phyloP scores from a whole-genome alignment of 495 filamentous ascomycete species.

The Aspergillus indologenus region DNA sequence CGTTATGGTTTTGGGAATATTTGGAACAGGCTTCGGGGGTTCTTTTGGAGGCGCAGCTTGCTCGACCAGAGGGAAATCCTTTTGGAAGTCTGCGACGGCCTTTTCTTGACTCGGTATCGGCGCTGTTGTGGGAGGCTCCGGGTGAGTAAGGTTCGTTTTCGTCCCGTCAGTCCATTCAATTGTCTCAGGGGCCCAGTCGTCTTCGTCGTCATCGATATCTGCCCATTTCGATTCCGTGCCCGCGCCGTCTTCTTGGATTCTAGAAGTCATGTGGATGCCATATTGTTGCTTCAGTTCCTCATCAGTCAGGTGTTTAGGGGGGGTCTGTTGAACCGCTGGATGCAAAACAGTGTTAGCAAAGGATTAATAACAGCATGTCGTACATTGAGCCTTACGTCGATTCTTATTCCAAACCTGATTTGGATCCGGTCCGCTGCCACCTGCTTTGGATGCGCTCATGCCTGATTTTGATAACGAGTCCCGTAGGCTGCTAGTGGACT shows the following conservation, averaged over 20 bases:
- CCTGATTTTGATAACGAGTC: conserved; percentile 50
- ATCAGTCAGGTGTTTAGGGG: conserved; percentile 91
- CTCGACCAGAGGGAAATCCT: conserved; percentile 22
- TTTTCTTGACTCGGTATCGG: conserved; percentile 16
- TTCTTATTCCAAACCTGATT: conserved; percentile 97
- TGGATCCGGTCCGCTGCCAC: conserved; percentile 59
- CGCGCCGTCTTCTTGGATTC: conserved; percentile 77
- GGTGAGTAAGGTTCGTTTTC: conserved; percentile 74
- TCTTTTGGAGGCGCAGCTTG: conserved; percentile 27
- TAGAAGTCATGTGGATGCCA: conserved; percentile 92
- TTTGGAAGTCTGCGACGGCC: conserved; percentile 26
- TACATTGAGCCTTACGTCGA: conserved; percentile 61
- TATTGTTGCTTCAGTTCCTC: conserved; percentile 94
- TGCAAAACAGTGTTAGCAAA: conserved; percentile 28
- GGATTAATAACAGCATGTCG: conserved; percentile 3
- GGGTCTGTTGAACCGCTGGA: conserved; percentile 69
- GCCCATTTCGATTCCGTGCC: conserved; percentile 93
- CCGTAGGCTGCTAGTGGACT: conserved; percentile 56
- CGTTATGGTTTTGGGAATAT: conserved; percentile 42
- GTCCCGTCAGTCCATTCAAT: conserved; percentile 98
- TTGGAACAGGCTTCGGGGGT: conserved; percentile 35
- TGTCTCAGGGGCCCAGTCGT: conserved; percentile 94
- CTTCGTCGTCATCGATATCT: conserved; percentile 97
- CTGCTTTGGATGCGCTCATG: conserved; percentile 42
- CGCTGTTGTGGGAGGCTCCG: conserved; percentile 32